These are phyloP conservation scores for Cucumis cinereus DNA, from an alignment of 306 rosid species.

Conservation along the genomic window DNA sequence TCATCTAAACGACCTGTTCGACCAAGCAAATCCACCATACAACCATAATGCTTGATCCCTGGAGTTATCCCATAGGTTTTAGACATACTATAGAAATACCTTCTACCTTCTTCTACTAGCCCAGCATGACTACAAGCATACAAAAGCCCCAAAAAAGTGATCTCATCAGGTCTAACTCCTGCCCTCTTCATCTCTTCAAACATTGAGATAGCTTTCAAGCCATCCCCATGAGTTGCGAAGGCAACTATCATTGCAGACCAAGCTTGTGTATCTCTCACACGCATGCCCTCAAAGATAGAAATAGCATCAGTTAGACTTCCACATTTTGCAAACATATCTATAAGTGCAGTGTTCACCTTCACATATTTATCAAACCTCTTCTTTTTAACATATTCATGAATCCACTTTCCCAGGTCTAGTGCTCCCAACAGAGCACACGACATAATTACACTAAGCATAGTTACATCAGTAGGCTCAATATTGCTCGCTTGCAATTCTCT, in stretches of 20 bases:
- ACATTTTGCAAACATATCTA: constrained; percentile 79
- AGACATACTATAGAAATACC: constrained; percentile 48
- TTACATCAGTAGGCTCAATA: constrained; percentile 59
- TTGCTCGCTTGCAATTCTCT: constrained; percentile 53
- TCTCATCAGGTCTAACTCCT: constrained; percentile 52
- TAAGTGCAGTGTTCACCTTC: constrained; percentile 72
- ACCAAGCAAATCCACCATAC: constrained; percentile 81
- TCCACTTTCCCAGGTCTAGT: constrained; percentile 67
- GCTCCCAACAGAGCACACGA: constrained; percentile 68
- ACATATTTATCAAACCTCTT: constrained; percentile 48
- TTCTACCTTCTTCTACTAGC: constrained; percentile 47
- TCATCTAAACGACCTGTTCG: constrained; percentile 59
- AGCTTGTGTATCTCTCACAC: constrained; percentile 57
- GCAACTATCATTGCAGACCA: constrained; percentile 79
- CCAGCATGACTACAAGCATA: constrained; percentile 83
- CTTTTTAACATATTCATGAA: constrained; percentile 72
- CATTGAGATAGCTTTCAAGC: constrained; percentile 35
- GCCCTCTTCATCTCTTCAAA: constrained; percentile 59
- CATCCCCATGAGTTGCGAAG: constrained; percentile 66
- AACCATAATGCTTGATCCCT: constrained; percentile 66
- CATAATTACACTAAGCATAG: constrained; percentile 59
- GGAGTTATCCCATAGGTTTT: constrained; percentile 46
- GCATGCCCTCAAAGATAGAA: constrained; percentile 47
- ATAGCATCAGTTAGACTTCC: constrained; percentile 61
- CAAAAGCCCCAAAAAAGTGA: constrained; percentile 57